These are phyloP conservation scores for Russula ochroleuca DNA, from an alignment of 768 basidiomycete genomes.

Conservation along the genomic window DNA sequence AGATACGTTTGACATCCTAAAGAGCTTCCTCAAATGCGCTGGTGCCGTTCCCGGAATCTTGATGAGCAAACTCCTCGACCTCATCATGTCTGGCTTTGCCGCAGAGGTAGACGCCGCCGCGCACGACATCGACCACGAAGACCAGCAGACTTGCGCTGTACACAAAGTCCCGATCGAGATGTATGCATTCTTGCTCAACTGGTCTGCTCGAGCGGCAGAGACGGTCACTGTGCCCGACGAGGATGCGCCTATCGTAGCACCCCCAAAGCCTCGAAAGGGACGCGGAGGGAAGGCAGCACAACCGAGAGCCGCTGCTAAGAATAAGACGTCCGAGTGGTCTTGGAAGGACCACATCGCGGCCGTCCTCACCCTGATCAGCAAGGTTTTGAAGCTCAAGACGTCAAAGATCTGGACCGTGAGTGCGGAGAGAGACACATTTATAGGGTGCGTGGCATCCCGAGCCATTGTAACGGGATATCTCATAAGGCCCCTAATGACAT, in stretches of 20 bases:
- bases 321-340: constrained; percentile 49
- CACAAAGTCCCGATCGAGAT: constrained; percentile 81
- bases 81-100: constrained; percentile 70
- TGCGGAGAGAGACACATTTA: constrained; percentile 79
- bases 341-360: constrained; percentile 76
- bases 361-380: constrained; percentile 66
- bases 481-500: not conserved
- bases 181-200: constrained; percentile 88
- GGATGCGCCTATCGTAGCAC: constrained; percentile 43
- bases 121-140: constrained; percentile 65
- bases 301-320: constrained; percentile 42
- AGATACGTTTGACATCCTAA: constrained; percentile 75
- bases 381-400: constrained; percentile 60
- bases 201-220: constrained; percentile 83
- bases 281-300: constrained; percentile 54
- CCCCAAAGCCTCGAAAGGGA: constrained; percentile 51
- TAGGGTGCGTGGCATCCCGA: constrained; percentile 52
- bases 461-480: constrained; percentile 5
- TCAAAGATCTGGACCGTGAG: constrained; percentile 89
- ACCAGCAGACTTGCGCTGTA: constrained; percentile 51
- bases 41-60: constrained; percentile 55
- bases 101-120: constrained; percentile 68
- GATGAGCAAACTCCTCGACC: constrained; percentile 86
- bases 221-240: constrained; percentile 58
- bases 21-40: constrained; percentile 75